Base-by-base conservation (phyloP, 768 basidiomycete genomes). In the Piloderma croceum region DNA sequence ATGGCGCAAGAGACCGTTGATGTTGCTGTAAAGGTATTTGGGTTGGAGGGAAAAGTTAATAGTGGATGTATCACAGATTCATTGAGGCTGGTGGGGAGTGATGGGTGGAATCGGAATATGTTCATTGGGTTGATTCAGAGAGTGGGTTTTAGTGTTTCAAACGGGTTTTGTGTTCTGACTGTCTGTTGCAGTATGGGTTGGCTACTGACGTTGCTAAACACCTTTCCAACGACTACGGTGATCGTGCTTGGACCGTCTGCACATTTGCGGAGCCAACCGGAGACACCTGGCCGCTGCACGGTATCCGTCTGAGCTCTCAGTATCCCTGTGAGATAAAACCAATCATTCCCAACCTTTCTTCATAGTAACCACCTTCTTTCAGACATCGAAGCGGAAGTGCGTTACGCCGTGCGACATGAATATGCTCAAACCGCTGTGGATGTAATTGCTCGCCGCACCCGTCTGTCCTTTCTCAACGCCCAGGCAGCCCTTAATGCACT, bases 1-100 rank as follows among this genome's bases (percentile, higher is more conserved):
- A 96, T 98, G 94, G 91, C 94, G 18, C 75, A 91, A 67, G 94
- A 98, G 68, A 86, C 91, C 0, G 83, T 97, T 33, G 87, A 97
- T 61, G 69, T 73, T 44, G 93, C 94, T 9, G 72, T 97, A 44
- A 75, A 85, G 60, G 75, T 75, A 29, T 96, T 88, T 66, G 71
- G 66, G 21, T 66, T 98, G 41, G 65, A 76, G 54, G 65, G 65
- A 1, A 70, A 61, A 42, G 71, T 66, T 15, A 74, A 59, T 53
- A 75, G 68, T 20, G 76, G 71, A 6, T 92, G 90, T 56, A 74
- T 85, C 34, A 97, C 94, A 23, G 82, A 85, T 33, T 70, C 71
- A 34, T 59, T 96, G 54, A 79, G 85, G 60, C 73, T 98, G 25
- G 76, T 98, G 18, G 94, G 94, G 13, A 90, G 85, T 47, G 89